Evolutionary conservation across 768 basidiomycete genomes (phyloP).

Genomic region (Vararia minispora): DNA sequence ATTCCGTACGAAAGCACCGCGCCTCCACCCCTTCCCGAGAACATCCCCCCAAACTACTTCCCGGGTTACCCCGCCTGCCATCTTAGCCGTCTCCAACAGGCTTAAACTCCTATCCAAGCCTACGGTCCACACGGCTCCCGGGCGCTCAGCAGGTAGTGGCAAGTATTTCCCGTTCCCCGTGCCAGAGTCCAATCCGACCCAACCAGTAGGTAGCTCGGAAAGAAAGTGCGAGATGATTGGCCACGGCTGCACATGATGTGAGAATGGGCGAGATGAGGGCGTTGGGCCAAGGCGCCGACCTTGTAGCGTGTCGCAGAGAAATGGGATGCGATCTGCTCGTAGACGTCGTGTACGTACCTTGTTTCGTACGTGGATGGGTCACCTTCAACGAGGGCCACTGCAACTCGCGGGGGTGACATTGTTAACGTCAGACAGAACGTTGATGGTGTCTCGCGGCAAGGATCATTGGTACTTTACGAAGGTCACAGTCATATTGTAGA

Average conservation of each 20-base stretch:
- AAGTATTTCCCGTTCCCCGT: constrained; percentile 98
- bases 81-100: constrained; percentile 62
- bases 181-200: constrained; percentile 87
- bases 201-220: constrained; percentile 56
- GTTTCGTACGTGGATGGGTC: constrained; percentile 55
- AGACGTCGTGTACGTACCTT: constrained; percentile 70
- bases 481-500: constrained; percentile 14
- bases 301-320: constrained; percentile 89
- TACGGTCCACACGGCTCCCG: constrained; percentile 55
- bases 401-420: constrained; percentile 23
- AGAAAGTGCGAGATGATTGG: constrained; percentile 76
- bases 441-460: too few relatives aligned
- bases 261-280: background rate
- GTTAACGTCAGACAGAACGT: constrained; percentile 13
- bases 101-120: constrained; percentile 79
- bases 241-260: constrained; percentile 56
- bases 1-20: constrained; percentile 64
- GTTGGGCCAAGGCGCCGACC: constrained; percentile 26
- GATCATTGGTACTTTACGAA: too few relatives aligned
- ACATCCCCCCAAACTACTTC: constrained; percentile 81
- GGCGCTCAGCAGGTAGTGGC: constrained; percentile 54
- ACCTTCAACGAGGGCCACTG: constrained; percentile 27
- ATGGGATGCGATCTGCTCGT: constrained; percentile 77
- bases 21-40: constrained; percentile 61
- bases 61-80: constrained; percentile 42